Base-by-base conservation (phyloP, 257 asterid species). In the Solanum ossicruentum region DNA sequence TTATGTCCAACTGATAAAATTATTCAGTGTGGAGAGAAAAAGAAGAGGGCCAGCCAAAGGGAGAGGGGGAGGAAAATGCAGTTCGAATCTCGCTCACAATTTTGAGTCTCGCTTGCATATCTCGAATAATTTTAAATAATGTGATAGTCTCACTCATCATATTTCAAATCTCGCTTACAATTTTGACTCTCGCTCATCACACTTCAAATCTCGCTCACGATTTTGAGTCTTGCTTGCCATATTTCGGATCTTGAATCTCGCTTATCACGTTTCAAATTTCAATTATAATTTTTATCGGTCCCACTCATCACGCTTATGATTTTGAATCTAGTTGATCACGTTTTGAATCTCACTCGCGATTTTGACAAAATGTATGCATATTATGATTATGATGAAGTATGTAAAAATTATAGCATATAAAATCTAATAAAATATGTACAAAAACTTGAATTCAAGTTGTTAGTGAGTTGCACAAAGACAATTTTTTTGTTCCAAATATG, bases 1-100 rank as follows among this genome's bases (percentile, higher is more conserved):
- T 85, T 90, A 28, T 88, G 86, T 90, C 91, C 90, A 87, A 87
- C 88, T 66, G 7, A 47, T 15, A 66, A 66, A 66, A 66, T 66
- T 66, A 66, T 66, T 61, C 70, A 61, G 71, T 63, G 71, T 63
- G 71, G 43, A 63, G 20, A 15, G 43, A 3, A 26, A 21, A 63
- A 63, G 41, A 63, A 6, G 18, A 63, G 71, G 71, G 43, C 71
- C 71, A 60, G 4, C 36, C 69, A 21, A 21, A 5, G 16, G 69
- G 21, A 3, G 36, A 32, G 4, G 21, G n/a, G n/a, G 5, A 8
- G 5, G 32, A n/a, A 4, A 58, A n/a, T 1, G 2, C 15, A 3
- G 0, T n/a, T 20, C 11, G 2, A 58, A 58, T 58, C 26, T 56
- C 10, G 21, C 5, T 55, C n/a, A 17, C n/a, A 10, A 56, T 7